Percentiles rank a stretch among this genome's conserved stretches.
Conservation (phyloP, 441 rosid species). For the Croton laevigatus region DNA sequence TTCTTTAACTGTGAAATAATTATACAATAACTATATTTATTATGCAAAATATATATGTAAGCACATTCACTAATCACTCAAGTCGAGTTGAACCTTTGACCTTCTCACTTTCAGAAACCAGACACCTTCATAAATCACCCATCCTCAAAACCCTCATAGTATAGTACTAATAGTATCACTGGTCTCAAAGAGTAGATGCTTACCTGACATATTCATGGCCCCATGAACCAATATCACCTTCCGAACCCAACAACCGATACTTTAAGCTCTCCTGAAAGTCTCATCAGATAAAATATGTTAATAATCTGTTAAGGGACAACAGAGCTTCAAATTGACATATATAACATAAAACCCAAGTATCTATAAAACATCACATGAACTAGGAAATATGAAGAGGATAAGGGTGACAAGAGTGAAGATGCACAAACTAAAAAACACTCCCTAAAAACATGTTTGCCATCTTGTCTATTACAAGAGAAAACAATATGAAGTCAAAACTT, state of each 20-base stretch:
- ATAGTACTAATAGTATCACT: neutral
- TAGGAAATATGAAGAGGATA: neutral
- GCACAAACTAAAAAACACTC: neutral
- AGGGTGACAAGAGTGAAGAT: neutral
- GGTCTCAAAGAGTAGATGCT: constrained; percentile 9
- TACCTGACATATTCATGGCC: constrained; percentile 98
- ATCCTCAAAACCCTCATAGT: neutral
- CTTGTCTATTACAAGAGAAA: constrained; percentile 1
- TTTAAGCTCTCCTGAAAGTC: constrained; percentile 80
- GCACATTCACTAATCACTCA: too few relatives aligned
- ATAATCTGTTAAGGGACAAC: neutral
- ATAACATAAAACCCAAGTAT: neutral
- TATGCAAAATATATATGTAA: too few relatives aligned
- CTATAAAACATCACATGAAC: neutral
- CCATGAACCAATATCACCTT: constrained; percentile 94
- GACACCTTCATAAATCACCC: too few relatives aligned
- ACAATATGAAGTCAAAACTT: constrained; percentile 10
- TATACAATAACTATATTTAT: too few relatives aligned
- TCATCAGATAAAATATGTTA: constrained; percentile 21
- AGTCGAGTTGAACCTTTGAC: too few relatives aligned
- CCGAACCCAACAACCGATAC: constrained; percentile 84
- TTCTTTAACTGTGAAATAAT: too few relatives aligned
- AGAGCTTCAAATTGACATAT: neutral
- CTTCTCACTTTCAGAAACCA: too few relatives aligned
- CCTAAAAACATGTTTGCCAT: neutral